These are phyloP conservation scores for Kalmusia sp. DNA, from an alignment of 2,329 filamentous ascomycete genomes.

Conservation along the genomic window DNA sequence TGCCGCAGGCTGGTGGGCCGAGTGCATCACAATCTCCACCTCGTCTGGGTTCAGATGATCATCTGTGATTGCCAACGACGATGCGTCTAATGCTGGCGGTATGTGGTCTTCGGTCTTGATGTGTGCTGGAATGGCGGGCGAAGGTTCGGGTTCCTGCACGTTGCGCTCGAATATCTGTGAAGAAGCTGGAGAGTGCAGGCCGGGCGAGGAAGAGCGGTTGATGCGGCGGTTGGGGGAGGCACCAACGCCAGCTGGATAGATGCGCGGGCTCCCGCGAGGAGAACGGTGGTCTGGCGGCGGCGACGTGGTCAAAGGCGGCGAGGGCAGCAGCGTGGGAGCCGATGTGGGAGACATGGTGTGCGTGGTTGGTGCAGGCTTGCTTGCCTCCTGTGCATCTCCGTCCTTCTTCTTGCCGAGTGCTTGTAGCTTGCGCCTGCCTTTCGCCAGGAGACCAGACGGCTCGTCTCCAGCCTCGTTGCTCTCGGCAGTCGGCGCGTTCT, in stretches of 20 bases:
- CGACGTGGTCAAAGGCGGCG: conserved; percentile 39
- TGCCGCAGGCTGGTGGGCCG: conserved; percentile 79
- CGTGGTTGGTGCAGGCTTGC: conserved; percentile 15
- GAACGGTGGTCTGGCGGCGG: conserved; percentile 34
- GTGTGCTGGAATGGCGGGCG: conserved; percentile 88
- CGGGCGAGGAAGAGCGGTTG: conserved; percentile 72
- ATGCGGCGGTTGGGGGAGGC: conserved; percentile 68
- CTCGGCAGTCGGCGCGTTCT: conserved; percentile 21
- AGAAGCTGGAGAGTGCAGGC: conserved; percentile 79
- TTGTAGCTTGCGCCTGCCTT: conserved; percentile 47
- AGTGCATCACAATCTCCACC: conserved; percentile 91
- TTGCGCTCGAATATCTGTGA: conserved; percentile 90
- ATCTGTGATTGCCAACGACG: conserved; percentile 90
- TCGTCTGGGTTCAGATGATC: conserved; percentile 82
- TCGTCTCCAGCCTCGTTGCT: conserved; percentile 32
- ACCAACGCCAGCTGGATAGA: conserved; percentile 37
- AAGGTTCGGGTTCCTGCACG: conserved; percentile 82
- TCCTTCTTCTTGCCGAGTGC: conserved; percentile 47
- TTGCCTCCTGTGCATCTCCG: conserved; percentile 19
- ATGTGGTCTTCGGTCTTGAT: conserved; percentile 96
- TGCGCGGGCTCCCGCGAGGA: conserved; percentile 45
- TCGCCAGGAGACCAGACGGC: conserved; percentile 30
- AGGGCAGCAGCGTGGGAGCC: conserved; percentile 35
- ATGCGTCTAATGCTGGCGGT: conserved; percentile 87
- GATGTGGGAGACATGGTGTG: conserved; percentile 27